Evolutionary conservation across 2,329 filamentous ascomycete species (phyloP).

Genomic region (Fusarium sterilihyphosum): DNA sequence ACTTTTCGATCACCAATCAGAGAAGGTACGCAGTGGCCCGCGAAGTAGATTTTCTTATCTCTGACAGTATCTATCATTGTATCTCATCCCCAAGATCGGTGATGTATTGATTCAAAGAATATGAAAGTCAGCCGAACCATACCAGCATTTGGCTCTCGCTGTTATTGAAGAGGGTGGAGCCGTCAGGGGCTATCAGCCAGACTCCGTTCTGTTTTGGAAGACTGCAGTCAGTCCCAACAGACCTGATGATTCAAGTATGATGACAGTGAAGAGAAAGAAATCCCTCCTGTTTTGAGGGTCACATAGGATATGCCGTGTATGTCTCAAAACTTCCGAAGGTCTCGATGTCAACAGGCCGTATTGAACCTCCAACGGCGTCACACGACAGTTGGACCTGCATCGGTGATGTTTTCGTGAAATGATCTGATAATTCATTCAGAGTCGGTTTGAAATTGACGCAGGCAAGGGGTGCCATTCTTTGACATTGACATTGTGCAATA

Average conservation of each 20-base stretch:
- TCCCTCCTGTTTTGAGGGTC: not conserved
- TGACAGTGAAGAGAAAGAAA: not conserved
- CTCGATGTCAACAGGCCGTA: conserved; percentile 12
- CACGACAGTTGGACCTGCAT: conserved; percentile 36
- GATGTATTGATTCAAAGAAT: not conserved
- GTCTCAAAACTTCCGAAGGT: conserved; percentile 30
- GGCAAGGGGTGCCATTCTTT: not conserved
- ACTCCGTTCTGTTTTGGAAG: not conserved
- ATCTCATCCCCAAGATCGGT: not conserved
- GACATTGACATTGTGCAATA: not conserved
- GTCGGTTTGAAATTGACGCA: conserved; percentile 23
- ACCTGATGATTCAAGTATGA: not conserved
- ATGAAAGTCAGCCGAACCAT: not conserved
- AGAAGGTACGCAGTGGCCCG: not conserved
- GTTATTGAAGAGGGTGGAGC: not conserved
- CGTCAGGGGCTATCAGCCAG: not conserved
- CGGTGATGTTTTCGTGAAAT: conserved; percentile 11
- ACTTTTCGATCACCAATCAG: not conserved
- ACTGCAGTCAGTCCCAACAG: not conserved
- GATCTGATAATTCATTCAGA: conserved; percentile 22
- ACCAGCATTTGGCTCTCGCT: not conserved
- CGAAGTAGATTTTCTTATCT: not conserved
- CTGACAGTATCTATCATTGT: not conserved
- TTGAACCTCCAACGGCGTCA: conserved; percentile 23
- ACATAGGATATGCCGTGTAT: conserved; percentile 13